These are phyloP conservation scores for Acanthamoeba healyi DNA, from an alignment of 208 protist genomes.

Conservation along the genomic window DNA sequence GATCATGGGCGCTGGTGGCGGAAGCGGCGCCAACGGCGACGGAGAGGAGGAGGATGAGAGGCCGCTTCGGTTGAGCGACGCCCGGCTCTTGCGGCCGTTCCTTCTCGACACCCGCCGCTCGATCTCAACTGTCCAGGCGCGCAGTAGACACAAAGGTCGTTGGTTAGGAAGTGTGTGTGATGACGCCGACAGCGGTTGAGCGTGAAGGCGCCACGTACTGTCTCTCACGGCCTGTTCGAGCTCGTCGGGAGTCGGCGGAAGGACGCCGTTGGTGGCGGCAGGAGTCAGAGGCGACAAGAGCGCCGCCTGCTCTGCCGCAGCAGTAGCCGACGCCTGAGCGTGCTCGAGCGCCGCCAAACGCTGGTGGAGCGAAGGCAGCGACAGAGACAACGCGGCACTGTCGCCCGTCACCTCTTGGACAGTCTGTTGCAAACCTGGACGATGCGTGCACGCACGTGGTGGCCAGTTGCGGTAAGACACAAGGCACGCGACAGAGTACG, in stretches of 20 bases:
- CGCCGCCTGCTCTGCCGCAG: background rate
- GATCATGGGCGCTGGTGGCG: background rate
- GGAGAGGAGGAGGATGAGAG: background rate
- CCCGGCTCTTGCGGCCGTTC: background rate
- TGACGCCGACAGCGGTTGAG: too few relatives aligned
- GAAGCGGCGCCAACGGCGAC: background rate
- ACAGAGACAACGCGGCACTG: background rate
- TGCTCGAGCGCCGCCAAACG: constrained; percentile 10
- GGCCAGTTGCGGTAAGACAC: too few relatives aligned
- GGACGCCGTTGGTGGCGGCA: background rate
- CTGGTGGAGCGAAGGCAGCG: constrained; percentile 18
- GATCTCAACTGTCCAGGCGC: background rate
- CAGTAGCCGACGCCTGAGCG: background rate
- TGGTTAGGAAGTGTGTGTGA: too few relatives aligned
- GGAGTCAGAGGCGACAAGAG: background rate
- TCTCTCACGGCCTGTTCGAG: constrained; percentile 1
- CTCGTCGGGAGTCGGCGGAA: background rate
- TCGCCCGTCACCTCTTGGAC: background rate
- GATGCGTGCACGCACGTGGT: background rate
- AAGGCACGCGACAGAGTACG: background rate
- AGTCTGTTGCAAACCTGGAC: background rate
- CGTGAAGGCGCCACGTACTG: too few relatives aligned
- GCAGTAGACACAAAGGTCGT: background rate
- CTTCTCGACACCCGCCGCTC: background rate
- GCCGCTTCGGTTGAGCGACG: background rate